Evolutionary conservation across 495 filamentous ascomycete species (phyloP).

Genomic region (Cairneyella variabilis): DNA sequence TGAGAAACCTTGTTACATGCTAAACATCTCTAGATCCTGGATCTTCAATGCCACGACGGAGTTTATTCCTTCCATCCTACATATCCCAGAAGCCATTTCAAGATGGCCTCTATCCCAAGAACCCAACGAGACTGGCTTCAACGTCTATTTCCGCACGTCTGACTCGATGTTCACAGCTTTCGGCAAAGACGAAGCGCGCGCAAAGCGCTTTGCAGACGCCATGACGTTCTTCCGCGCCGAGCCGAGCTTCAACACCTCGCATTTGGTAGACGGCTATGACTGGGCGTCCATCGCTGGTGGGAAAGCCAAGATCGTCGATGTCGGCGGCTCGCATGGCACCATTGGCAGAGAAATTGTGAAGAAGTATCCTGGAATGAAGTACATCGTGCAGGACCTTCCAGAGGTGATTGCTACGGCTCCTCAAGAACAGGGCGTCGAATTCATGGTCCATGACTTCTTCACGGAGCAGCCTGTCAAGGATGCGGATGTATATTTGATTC

Average conservation of each 20-base stretch:
- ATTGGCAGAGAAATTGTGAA: conserved; percentile 45
- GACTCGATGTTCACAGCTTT: conserved; percentile 49
- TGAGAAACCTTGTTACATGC: no score
- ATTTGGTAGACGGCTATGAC: conserved; percentile 43
- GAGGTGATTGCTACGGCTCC: conserved; percentile 43
- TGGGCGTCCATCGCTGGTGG: conserved; percentile 36
- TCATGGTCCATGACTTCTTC: conserved; percentile 53
- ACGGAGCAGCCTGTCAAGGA: conserved; percentile 45
- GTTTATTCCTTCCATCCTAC: no score
- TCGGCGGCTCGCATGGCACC: conserved; percentile 54
- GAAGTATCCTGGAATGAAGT: conserved; percentile 41
- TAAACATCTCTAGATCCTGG: no score
- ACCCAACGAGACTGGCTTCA: conserved; percentile 45
- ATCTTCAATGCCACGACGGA: no score
- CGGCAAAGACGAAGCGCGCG: conserved; percentile 39
- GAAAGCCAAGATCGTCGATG: conserved; percentile 45
- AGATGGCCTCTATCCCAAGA: conserved; percentile 34
- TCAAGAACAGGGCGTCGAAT: conserved; percentile 35
- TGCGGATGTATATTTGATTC: conserved; percentile 54
- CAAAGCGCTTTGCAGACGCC: conserved; percentile 46
- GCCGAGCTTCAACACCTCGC: conserved; percentile 45
- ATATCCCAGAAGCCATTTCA: conserved; percentile 33
- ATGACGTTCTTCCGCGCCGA: conserved; percentile 46
- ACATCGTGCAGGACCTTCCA: conserved; percentile 55
- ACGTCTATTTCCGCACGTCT: conserved; percentile 42